phyloP scores from a whole-genome alignment of 345 rosid species.

The Isatis tinctoria region DNA sequence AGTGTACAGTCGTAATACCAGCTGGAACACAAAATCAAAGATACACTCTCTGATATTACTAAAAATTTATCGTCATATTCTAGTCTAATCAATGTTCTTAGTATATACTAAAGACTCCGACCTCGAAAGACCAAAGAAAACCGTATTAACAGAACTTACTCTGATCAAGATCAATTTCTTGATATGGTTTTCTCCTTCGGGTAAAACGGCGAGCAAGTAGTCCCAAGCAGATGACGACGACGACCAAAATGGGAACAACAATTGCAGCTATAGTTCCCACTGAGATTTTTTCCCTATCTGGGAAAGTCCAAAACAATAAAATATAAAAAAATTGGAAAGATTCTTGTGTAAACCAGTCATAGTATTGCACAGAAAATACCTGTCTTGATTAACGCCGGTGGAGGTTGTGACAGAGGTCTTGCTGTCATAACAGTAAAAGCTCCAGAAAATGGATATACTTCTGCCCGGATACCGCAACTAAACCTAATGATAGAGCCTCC shows the following conservation, averaged over 20 bases:
- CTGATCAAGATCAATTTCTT: neutral
- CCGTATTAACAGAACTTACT: neutral
- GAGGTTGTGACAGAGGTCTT: neutral
- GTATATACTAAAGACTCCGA: neutral
- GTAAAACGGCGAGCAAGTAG: neutral
- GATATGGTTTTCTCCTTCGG: neutral
- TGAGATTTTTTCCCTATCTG: neutral
- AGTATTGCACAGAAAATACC: neutral
- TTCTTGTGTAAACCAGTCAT: neutral
- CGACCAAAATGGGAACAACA: neutral
- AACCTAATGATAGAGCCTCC: neutral
- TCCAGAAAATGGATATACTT: neutral
- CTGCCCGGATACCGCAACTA: neutral
- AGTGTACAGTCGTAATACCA: slow-evolving; percentile 23
- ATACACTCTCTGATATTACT: neutral
- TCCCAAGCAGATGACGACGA: neutral
- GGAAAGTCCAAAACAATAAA: neutral
- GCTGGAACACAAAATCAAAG: slow-evolving; percentile 7
- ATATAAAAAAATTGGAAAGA: neutral
- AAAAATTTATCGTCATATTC: neutral
- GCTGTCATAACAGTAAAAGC: neutral
- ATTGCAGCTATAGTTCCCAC: neutral
- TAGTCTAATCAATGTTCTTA: neutral
- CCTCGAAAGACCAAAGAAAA: no score
- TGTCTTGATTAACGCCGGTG: neutral